Conservation (phyloP, 2,329 filamentous ascomycete genomes). For the Alternaria burnsii region DNA sequence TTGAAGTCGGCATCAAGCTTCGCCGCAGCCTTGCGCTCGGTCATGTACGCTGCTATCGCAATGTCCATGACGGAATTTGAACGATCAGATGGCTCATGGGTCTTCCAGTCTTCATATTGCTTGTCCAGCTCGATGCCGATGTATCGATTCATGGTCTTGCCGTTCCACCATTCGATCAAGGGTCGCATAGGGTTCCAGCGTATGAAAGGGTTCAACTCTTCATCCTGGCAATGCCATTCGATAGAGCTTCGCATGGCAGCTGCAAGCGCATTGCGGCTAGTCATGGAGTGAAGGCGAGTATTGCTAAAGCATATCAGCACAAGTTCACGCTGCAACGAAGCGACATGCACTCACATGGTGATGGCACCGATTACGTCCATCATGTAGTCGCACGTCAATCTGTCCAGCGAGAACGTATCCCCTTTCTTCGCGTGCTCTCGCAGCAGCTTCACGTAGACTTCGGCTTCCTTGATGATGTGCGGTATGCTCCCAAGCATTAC, state of each 20-base stretch:
- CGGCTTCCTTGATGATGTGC: conserved; percentile 10
- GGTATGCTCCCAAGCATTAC: conserved; percentile 49
- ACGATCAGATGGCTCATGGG: neutral
- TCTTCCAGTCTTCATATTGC: too few species aligned
- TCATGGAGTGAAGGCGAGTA: conserved; percentile 25
- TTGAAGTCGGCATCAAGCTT: conserved; percentile 36
- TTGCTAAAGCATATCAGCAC: conserved; percentile 4
- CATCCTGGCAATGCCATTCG: conserved; percentile 12
- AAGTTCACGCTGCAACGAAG: too few species aligned
- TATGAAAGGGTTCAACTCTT: conserved; percentile 22
- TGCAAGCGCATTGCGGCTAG: conserved; percentile 12
- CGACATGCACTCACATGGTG: neutral
- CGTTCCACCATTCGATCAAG: conserved; percentile 19
- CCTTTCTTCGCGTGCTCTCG: conserved; percentile 7
- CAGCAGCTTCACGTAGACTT: conserved; percentile 7
- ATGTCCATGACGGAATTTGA: conserved; percentile 26
- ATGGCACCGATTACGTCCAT: conserved; percentile 8
- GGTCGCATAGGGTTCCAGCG: conserved; percentile 16
- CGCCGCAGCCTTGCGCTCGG: conserved; percentile 2
- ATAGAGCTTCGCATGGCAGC: conserved; percentile 15
- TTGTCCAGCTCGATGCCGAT: too few species aligned
- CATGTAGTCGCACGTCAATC: conserved; percentile 13
- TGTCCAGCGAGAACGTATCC: conserved; percentile 9
- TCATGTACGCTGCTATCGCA: conserved; percentile 18
- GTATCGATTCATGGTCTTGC: conserved; percentile 17